Percentiles rank a stretch among this genome's conserved stretches.
These are phyloP conservation scores for Lithohypha guttulata DNA, from an alignment of 2,329 filamentous ascomycete species.

Conservation along the genomic window DNA sequence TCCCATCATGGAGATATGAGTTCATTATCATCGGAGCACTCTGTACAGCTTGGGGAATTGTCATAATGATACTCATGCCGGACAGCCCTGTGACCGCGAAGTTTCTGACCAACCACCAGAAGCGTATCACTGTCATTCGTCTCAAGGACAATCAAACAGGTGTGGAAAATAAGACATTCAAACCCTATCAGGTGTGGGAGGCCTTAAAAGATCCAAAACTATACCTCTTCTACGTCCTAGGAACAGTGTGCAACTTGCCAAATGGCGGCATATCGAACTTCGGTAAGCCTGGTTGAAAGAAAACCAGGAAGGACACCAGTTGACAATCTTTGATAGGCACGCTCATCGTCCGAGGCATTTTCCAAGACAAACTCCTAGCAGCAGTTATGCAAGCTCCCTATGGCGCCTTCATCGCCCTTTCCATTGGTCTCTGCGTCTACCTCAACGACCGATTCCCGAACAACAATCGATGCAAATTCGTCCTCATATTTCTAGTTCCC, in stretches of 20 bases:
- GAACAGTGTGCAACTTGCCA: constrained; percentile 39
- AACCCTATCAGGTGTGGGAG: constrained; percentile 45
- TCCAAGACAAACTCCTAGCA: constrained; percentile 37
- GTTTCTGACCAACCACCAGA: constrained; percentile 41
- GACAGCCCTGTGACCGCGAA: constrained; percentile 47
- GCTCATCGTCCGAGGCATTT: constrained; percentile 38
- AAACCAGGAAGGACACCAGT: too few species aligned
- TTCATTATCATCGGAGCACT: constrained; percentile 54
- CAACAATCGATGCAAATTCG: constrained; percentile 42
- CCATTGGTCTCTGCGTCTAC: constrained; percentile 39
- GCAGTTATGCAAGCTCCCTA: constrained; percentile 44
- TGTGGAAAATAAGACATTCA: constrained; percentile 46
- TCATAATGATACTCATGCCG: constrained; percentile 47
- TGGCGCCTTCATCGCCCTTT: constrained; percentile 40
- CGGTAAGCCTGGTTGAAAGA: too few species aligned
- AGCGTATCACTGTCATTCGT: constrained; percentile 45
- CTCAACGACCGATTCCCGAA: constrained; percentile 38
- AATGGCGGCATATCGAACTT: constrained; percentile 52
- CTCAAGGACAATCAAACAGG: constrained; percentile 49
- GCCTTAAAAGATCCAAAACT: constrained; percentile 49
- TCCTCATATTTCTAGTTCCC: constrained; percentile 47
- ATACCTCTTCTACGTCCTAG: constrained; percentile 46
- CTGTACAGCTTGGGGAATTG: constrained; percentile 49
- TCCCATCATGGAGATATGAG: constrained; percentile 56
- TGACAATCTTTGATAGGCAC: too few species aligned